These are phyloP conservation scores for Aaosphaeria pasadenensis DNA, from an alignment of 2,329 filamentous ascomycete genomes.

Conservation along the genomic window DNA sequence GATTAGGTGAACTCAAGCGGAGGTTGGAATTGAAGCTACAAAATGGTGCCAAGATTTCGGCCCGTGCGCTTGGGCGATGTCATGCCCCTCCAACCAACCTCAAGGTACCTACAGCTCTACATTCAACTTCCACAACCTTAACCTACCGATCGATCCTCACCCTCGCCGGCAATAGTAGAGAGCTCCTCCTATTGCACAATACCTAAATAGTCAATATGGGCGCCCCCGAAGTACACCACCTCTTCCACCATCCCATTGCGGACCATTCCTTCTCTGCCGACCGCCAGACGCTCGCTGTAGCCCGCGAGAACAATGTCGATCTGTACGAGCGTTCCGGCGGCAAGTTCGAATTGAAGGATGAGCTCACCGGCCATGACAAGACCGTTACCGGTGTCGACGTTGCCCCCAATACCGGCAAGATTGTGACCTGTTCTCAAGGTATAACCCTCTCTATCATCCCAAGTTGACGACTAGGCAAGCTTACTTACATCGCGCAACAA, in stretches of 20 bases:
- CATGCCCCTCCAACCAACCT: conserved; percentile 2
- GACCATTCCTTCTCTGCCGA: conserved; percentile 98
- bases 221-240: conserved; percentile 85
- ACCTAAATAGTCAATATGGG: conserved; percentile 60
- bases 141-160: conserved; percentile 2
- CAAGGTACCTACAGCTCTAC: background rate
- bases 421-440: conserved; percentile 98
- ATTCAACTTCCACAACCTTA: conserved; percentile 1
- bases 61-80: background rate
- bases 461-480: background rate
- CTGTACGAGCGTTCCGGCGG: conserved; percentile 74
- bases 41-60: conserved; percentile 4
- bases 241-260: conserved; percentile 93
- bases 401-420: conserved; percentile 83
- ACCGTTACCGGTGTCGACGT: conserved; percentile 95
- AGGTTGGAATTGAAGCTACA: background rate
- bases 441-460: background rate
- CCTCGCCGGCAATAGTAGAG: conserved; percentile 69
- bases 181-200: conserved; percentile 80
- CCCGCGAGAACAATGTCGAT: conserved; percentile 85
- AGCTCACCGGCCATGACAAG: conserved; percentile 96
- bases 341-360: conserved; percentile 81
- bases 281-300: conserved; percentile 81
- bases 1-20: too few relatives aligned
- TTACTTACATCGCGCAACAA: conserved; percentile 31